Percentiles rank a stretch among this genome's conserved stretches.
Evolutionary conservation across 352 stramenopile species (phyloP).

Genomic region (Plasmopara viticola): DNA sequence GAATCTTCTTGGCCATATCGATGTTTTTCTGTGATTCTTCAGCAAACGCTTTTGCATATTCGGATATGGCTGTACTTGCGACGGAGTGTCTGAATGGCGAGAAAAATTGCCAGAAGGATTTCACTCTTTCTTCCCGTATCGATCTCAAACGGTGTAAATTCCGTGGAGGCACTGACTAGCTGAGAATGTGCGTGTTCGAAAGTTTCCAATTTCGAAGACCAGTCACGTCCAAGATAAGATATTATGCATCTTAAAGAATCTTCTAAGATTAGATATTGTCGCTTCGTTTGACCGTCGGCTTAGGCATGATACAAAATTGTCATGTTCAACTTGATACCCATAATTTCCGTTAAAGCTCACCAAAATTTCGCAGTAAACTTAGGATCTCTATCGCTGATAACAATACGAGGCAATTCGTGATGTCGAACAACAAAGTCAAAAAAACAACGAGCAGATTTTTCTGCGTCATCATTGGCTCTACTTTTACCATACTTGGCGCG

Average conservation of each 20-base stretch:
- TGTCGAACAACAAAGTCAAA: constrained; percentile 12
- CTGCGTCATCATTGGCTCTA: no score
- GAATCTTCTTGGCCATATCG: constrained; percentile 1
- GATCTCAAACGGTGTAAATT: neutral
- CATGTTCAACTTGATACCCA: neutral
- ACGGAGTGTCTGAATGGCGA: neutral
- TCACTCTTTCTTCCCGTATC: neutral
- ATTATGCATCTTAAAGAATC: constrained; percentile 1
- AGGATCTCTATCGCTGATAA: constrained; percentile 12
- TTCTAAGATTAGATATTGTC: neutral
- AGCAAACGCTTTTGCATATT: constrained; percentile 7
- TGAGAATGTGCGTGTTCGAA: constrained; percentile 6
- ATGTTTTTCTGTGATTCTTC: constrained; percentile 9
- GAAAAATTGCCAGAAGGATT: neutral
- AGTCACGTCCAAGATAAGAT: constrained; percentile 1
- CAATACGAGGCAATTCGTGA: constrained; percentile 5
- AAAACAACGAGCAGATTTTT: neutral
- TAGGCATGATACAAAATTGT: constrained; percentile 1
- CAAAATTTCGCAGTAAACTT: constrained; percentile 18
- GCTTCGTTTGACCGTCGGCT: constrained; percentile 4
- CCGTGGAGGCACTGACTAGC: neutral
- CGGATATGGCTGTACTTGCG: constrained; percentile 11
- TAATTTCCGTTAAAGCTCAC: neutral
- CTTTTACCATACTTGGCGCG: no score
- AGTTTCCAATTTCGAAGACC: neutral